Evolutionary conservation across 164 flowering plant genomes (phyloP), one percentile per base, ranked within the genome.

Genomic region (Saururus chinensis): DNA sequence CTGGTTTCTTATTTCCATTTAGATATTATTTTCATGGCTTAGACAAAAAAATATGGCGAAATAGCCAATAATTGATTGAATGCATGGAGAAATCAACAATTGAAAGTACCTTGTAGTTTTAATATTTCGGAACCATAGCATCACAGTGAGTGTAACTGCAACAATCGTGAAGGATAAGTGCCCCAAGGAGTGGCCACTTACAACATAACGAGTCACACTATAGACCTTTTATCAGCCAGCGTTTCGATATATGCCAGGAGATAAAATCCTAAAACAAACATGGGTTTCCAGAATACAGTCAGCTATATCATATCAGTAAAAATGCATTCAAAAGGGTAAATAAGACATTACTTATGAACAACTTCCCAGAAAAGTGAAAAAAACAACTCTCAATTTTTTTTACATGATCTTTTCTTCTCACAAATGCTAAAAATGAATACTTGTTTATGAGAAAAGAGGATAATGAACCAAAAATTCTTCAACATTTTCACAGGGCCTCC

Each of bases 151-250:
- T 60, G 77, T 60, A 59, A 77, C 63, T 45, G 83, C 76, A 54
- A 75, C 78, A 66, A 71, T 62, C 53, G 76, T 81, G 57, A 79
- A 75, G 60, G 76, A 79, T 59, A 81, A 75, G 69, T 83, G 84
- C 69, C 67, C 84, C 79, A 83, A 70, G 23, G 87, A 81, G 62
- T 83, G 87, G 53, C 87, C 87, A 59, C 87, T 83, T 48, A 81
- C 77, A 37, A 77, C 41, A 61, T 81, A 83, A 61, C 53, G 66
- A 64, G 66, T 76, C 56, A 66, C 59, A n/a, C 64, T 53, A 65
- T 79, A 83, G 65, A 83, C 74, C 71, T 76, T 83, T 53, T 68
- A 71, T 83, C 87, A 51, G 79, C 78, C 58, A 66, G 62, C 53
- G 65, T 76, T 78, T 77, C 82, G 61, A 81, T 57, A 66, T 71